A percentile compares a stretch with the other conserved stretches of the same genome.
Conservation (phyloP, 345 rosid species). For the Salix koriyanagi region DNA sequence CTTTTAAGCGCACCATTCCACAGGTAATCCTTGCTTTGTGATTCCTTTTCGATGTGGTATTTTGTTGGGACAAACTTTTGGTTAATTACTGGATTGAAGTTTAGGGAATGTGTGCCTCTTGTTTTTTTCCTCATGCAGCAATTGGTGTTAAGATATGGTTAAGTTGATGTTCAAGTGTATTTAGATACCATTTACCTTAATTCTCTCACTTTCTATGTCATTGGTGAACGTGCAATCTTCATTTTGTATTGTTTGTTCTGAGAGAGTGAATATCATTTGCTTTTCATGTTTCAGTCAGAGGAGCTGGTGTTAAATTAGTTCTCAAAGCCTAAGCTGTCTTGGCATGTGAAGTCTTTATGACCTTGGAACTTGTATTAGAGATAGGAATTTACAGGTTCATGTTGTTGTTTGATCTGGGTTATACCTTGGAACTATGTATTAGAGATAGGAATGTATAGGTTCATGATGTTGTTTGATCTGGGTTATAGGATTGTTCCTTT, state of each 20-base stretch:
- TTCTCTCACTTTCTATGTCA: neutral
- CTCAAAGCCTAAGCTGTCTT: neutral
- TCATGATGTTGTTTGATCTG: neutral
- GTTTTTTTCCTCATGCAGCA: too few species aligned
- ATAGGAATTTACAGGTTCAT: neutral
- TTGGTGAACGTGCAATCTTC: neutral
- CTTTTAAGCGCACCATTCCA: conserved; percentile 96
- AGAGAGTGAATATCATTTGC: neutral
- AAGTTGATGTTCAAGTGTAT: neutral
- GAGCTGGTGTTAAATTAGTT: neutral
- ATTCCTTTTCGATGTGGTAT: neutral
- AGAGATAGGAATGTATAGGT: neutral
- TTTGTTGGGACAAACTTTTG: neutral
- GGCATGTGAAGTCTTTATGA: neutral
- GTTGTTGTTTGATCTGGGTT: neutral
- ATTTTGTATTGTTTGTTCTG: neutral
- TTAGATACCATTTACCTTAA: neutral
- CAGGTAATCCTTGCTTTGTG: conserved; percentile 59
- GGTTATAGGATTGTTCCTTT: neutral
- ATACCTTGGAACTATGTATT: neutral
- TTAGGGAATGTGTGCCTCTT: neutral
- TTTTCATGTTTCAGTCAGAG: neutral
- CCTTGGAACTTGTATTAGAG: neutral
- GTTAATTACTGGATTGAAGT: neutral
- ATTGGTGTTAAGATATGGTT: too few species aligned